Percentiles rank a stretch among this genome's conserved stretches.
These are phyloP conservation scores for Crepidotus variabilis DNA, from an alignment of 768 basidiomycete genomes.

Conservation along the genomic window DNA sequence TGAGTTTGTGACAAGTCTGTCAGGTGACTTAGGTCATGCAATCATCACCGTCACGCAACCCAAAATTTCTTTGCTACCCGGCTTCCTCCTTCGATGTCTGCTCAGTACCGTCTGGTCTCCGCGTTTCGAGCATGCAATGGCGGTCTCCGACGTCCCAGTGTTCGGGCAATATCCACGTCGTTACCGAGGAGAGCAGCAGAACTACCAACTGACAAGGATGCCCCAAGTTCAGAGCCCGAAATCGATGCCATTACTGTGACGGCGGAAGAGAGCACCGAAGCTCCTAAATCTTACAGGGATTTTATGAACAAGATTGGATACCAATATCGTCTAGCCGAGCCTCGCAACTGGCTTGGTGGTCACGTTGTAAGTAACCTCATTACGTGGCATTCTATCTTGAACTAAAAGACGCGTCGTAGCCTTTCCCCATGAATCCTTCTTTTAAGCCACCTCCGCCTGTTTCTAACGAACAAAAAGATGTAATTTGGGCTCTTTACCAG, in stretches of 20 bases:
- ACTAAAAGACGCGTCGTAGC: conserved; percentile 40
- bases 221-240: not conserved
- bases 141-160: not conserved
- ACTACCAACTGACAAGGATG: not conserved
- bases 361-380: conserved; percentile 46
- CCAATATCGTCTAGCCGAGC: conserved; percentile 39
- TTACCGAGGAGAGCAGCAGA: not conserved
- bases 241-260: conserved; percentile 1
- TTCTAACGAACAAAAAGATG: conserved; percentile 53
- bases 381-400: conserved; percentile 1
- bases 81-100: conserved; percentile 18
- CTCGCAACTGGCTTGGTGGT: conserved; percentile 62
- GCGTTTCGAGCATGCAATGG: conserved; percentile 10
- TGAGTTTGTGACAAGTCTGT: not conserved
- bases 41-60: not conserved
- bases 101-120: conserved; percentile 25
- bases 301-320: conserved; percentile 41
- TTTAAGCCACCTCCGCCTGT: conserved; percentile 80
- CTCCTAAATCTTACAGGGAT: conserved; percentile 29
- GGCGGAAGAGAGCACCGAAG: conserved; percentile 14
- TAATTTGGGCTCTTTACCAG: conserved; percentile 62
- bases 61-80: conserved; percentile 23
- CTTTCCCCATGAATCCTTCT: conserved; percentile 81
- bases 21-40: not conserved
- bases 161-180: not conserved